Percentiles rank a stretch among this genome's conserved stretches.
phyloP scores from a whole-genome alignment of 345 rosid species.

The Erodium maritimum region DNA sequence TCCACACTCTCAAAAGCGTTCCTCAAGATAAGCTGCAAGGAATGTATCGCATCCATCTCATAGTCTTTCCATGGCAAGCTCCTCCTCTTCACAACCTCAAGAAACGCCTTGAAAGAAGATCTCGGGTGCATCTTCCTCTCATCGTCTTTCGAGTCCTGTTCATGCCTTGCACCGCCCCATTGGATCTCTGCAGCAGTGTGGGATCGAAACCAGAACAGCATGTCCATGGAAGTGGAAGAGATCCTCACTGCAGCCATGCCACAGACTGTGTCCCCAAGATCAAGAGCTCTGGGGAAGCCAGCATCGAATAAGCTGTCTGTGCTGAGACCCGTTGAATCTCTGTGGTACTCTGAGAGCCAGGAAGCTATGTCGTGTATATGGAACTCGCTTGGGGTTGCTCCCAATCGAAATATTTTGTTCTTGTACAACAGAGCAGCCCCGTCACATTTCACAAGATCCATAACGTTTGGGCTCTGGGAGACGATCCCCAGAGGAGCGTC shows the following conservation, averaged over 20 bases:
- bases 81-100: conserved; percentile 73
- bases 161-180: conserved; percentile 97
- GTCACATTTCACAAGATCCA: conserved; percentile 89
- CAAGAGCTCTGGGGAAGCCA: conserved; percentile 62
- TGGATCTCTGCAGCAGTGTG: conserved; percentile 73
- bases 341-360: conserved; percentile 71
- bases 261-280: conserved; percentile 66
- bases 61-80: conserved; percentile 92
- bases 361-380: conserved; percentile 58
- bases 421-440: conserved; percentile 85
- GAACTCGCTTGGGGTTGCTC: conserved; percentile 56
- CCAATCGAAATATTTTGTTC: conserved; percentile 55
- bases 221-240: conserved; percentile 45
- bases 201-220: conserved; percentile 90
- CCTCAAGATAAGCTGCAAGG: conserved; percentile 85
- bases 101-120: conserved; percentile 91
- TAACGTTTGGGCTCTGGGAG: conserved; percentile 74
- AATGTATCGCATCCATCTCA: conserved; percentile 97
- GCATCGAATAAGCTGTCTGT: conserved; percentile 90
- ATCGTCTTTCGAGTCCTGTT: conserved; percentile 65
- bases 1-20: conserved; percentile 50
- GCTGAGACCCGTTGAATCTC: conserved; percentile 89
- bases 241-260: conserved; percentile 98
- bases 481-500: conserved; percentile 89
- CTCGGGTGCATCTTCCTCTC: conserved; percentile 89